Evolutionary conservation across 2,329 filamentous ascomycete species (phyloP).

Genomic region (Arthroderma sp.): DNA sequence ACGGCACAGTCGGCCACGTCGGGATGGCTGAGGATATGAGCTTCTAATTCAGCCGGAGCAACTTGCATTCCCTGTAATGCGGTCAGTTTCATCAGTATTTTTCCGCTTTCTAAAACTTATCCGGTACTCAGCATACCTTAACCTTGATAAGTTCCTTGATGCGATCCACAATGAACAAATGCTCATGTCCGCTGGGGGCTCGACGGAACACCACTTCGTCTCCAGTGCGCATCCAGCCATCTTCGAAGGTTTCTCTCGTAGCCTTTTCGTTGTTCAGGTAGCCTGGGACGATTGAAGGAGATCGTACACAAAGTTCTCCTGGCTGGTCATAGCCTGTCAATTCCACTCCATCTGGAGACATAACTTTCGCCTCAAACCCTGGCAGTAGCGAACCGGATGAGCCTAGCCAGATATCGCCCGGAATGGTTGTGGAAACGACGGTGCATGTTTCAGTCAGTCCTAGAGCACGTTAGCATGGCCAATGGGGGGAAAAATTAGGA

Average conservation of each 20-base stretch:
- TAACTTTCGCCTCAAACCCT: constrained; percentile 49
- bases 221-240: constrained; percentile 72
- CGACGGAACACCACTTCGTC: constrained; percentile 64
- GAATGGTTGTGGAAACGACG: constrained; percentile 46
- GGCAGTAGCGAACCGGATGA: constrained; percentile 60
- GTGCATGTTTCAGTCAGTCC: constrained; percentile 67
- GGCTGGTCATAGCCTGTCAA: constrained; percentile 58
- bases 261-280: constrained; percentile 81
- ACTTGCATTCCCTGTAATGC: constrained; percentile 58
- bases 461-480: constrained; percentile 17
- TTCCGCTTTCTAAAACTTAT: not conserved
- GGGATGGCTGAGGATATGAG: constrained; percentile 61
- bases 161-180: constrained; percentile 73
- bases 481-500: not conserved
- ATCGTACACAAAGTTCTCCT: constrained; percentile 69
- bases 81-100: not conserved
- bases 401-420: constrained; percentile 53
- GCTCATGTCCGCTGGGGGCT: constrained; percentile 56
- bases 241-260: constrained; percentile 65
- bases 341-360: constrained; percentile 56
- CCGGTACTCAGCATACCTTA: constrained; percentile 39
- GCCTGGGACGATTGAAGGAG: constrained; percentile 63
- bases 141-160: constrained; percentile 70
- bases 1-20: constrained; percentile 68
- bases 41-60: constrained; percentile 70